phyloP scores from a whole-genome alignment of 768 basidiomycete species.

The Calvatia gigantea region DNA sequence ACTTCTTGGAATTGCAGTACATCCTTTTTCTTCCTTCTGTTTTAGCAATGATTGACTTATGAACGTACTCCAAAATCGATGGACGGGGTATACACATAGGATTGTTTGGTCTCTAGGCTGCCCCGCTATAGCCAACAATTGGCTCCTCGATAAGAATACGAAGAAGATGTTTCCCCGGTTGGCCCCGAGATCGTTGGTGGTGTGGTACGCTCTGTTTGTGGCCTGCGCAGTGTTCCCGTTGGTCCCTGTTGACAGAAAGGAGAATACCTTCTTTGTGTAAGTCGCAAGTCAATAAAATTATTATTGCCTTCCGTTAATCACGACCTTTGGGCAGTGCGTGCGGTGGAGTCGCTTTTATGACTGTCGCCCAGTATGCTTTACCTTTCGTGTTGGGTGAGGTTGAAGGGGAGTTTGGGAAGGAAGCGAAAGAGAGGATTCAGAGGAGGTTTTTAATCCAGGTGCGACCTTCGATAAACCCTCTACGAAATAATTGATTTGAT shows the following conservation, averaged over 20 bases:
- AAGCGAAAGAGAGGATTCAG: neutral
- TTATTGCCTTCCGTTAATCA: neutral
- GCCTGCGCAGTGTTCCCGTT: slow-evolving; percentile 63
- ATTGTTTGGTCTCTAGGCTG: slow-evolving; percentile 72
- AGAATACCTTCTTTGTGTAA: slow-evolving; percentile 59
- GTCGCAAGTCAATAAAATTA: slow-evolving; percentile 19
- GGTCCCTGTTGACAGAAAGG: slow-evolving; percentile 68
- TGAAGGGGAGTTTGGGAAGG: neutral
- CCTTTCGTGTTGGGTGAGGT: slow-evolving; percentile 9
- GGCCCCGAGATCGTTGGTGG: slow-evolving; percentile 39
- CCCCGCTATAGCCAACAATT: slow-evolving; percentile 52
- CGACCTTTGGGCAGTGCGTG: slow-evolving; percentile 31
- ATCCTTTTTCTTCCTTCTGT: neutral
- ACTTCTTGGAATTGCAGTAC: slow-evolving; percentile 62
- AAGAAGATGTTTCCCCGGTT: neutral
- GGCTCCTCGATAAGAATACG: slow-evolving; percentile 44
- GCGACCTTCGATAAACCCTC: neutral
- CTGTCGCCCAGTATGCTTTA: slow-evolving; percentile 24
- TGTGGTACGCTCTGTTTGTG: slow-evolving; percentile 36
- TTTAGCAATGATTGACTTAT: neutral
- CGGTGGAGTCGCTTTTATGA: slow-evolving; percentile 46
- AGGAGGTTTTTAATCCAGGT: slow-evolving; percentile 26
- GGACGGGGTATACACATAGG: slow-evolving; percentile 72
- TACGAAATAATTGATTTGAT: neutral
- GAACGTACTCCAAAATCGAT: neutral